Conservation (phyloP, 192 early-diverging fungal species). For the Coemansia sp. region DNA sequence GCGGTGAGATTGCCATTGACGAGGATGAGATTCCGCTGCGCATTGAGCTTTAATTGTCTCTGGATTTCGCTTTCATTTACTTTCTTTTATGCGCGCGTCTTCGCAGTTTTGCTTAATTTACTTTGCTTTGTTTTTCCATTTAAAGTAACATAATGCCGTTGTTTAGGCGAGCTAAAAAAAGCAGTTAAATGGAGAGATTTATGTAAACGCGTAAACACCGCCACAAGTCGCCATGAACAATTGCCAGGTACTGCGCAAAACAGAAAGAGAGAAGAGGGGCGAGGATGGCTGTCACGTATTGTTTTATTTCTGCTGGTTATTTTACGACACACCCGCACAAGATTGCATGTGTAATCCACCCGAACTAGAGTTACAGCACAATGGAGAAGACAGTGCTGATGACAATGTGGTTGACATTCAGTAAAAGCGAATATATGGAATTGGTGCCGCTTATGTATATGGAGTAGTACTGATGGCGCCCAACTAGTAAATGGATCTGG, state of each 20-base stretch:
- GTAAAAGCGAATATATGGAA: no score
- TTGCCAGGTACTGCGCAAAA: conserved; percentile 4
- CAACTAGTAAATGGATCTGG: no score
- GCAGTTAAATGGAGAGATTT: conserved; percentile 14
- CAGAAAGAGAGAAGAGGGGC: neutral
- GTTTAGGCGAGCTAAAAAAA: neutral
- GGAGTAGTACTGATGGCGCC: no score
- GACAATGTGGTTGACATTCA: no score
- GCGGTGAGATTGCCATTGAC: conserved; percentile 74
- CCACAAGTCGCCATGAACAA: neutral
- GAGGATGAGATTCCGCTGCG: conserved; percentile 45
- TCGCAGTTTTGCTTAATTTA: neutral
- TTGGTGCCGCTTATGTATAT: no score
- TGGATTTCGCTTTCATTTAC: neutral
- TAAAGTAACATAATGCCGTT: conserved; percentile 9
- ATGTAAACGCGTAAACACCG: neutral
- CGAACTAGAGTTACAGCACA: no score
- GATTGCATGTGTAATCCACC: no score
- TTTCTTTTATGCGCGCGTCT: neutral
- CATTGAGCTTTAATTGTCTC: conserved; percentile 32
- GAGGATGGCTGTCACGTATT: neutral
- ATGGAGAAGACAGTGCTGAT: no score
- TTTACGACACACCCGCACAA: no score
- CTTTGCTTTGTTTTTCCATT: neutral
- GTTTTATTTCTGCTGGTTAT: no score